Base-by-base conservation (phyloP, 495 filamentous ascomycete species). In the Acidiella bohemica region DNA sequence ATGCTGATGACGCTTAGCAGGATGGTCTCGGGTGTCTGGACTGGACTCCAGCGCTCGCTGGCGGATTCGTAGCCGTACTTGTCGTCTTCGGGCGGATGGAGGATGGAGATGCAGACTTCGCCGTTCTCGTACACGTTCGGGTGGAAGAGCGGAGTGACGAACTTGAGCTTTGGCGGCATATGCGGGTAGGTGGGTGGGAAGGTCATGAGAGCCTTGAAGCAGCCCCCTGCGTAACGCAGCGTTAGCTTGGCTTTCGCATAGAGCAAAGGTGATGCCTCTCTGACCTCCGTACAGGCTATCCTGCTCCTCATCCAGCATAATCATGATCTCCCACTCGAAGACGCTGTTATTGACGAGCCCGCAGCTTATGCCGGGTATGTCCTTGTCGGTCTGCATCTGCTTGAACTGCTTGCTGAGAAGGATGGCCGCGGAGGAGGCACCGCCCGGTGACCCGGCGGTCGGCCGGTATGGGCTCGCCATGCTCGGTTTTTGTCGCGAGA, bases 321-420 rank as follows among this genome's bases (percentile, higher is more conserved):
- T 72, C 81, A 94, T 93, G 12, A 97, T 85, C 59, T 96, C 88
- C 90, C 90, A 97, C 66, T 95, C 81, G 49, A 93, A 95, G n/a
- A 96, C 79, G 56, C 93, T 95, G 64, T 67, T 78, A 51, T 77
- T 75, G 18, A 90, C 76, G 22, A 97, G 67, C 1, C 90, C 90
- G 56, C 81, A 90, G 47, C 84, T 93, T 53, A 97, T 94, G 26
- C 86, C 90, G 0, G 85, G 84, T 22, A 95, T 79, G 60, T 93
- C 84, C 53, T 83, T 86, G 52, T 84, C 81, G 12, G 71, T 77
- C 59, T 95, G 84, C 75, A 97, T 94, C 50, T 86, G 75, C 65
- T 90, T 90, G 29, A 96, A 71, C 63, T 97, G 92, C 14, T 81
- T 75, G 42, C 67, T 62, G 14, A 96, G 73, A 50, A 93, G 78